Evolutionary conservation across 805 yeast species (phyloP).

Genomic region (Wickerhamiella qilinensis): DNA sequence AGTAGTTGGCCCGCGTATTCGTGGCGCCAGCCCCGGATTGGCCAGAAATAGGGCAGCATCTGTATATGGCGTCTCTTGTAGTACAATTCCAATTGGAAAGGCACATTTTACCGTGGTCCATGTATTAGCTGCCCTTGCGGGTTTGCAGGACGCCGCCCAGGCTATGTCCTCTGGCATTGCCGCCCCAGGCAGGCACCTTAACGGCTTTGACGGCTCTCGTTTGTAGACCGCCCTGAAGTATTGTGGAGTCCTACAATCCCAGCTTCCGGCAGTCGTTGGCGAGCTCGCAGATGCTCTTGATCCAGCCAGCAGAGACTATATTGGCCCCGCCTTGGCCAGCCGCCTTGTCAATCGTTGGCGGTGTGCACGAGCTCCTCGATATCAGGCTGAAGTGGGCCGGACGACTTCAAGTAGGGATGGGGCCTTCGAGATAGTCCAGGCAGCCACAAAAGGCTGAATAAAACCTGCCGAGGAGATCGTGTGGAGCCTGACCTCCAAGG

Average conservation of each 20-base stretch:
- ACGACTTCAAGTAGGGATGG: conserved; percentile 14
- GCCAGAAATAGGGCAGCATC: too few species aligned
- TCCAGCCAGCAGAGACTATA: conserved; percentile 1
- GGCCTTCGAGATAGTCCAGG: conserved; percentile 12
- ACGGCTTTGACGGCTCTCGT: conserved; percentile 12
- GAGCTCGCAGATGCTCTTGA: conserved; percentile 6
- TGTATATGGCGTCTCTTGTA: too few species aligned
- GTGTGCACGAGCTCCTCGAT: conserved; percentile 9
- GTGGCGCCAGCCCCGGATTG: too few species aligned
- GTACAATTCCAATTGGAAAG: too few species aligned
- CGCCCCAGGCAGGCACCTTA: conserved; percentile 6
- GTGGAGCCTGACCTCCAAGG: conserved; percentile 2
- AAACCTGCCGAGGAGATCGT: conserved; percentile 11
- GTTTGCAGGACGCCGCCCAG: conserved; percentile 1
- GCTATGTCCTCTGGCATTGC: conserved; percentile 36
- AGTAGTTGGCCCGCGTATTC: too few species aligned
- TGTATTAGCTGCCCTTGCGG: conserved; percentile 3
- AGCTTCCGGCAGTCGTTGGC: conserved; percentile 11
- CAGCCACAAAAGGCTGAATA: conserved; percentile 12
- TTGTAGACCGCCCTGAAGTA: conserved; percentile 17
- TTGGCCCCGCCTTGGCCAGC: conserved; percentile 6
- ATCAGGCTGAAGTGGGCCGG: conserved; percentile 12
- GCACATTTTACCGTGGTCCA: too few species aligned
- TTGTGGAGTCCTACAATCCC: conserved; percentile 15
- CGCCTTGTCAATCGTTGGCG: too few species aligned